Base-by-base conservation (phyloP, 345 rosid species). In the Corymbia maculata region DNA sequence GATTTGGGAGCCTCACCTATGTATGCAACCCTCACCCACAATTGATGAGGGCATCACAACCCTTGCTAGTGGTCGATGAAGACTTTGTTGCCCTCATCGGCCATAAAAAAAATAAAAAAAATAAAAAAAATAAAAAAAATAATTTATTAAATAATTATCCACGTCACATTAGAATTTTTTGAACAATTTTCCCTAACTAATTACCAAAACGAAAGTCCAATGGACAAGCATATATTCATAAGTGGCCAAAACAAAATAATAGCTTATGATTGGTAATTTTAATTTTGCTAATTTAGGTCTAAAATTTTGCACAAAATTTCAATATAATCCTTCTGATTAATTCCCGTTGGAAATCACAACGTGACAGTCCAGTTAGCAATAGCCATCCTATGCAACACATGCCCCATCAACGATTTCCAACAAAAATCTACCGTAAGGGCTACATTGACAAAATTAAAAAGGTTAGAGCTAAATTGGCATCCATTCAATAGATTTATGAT, bases 381-480 rank as follows among this genome's bases (percentile, higher is more conserved):
- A 0, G 6, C 16, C 21, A 15, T 32, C 21, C 9, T 7, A 66
- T 8, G 19, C 9, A 15, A 0, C 16, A 66, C 3, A 30, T 4
- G 1, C 36, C 79, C 30, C 2, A 2, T 66, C 44, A 66, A 4
- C 10, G 2, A 30, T 66, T 66, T 66, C 5, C 1, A 7, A 66
- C 6, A 0, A 66, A 66, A 66, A 66, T 30, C 14, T 2, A 6
- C 7, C 2, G 3, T 32, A 30, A 30, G 2, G 21, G 30, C 8
- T 30, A 66, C 8, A 30, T 66, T 30, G 44, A 0, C 11, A 66
- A 66, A 30, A 30, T 66, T 30, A 3, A 66, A 30, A 66, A 2
- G 1, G n/a, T 66, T 66, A 66, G 6, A 32, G 7, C 1, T 15
- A 0, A 66, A 30, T 8, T 30, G 11, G 7, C 5, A 66, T 66